Evolutionary conservation across 2,329 filamentous ascomycete genomes (phyloP).

Genomic region (Fusarium oxysporum): DNA sequence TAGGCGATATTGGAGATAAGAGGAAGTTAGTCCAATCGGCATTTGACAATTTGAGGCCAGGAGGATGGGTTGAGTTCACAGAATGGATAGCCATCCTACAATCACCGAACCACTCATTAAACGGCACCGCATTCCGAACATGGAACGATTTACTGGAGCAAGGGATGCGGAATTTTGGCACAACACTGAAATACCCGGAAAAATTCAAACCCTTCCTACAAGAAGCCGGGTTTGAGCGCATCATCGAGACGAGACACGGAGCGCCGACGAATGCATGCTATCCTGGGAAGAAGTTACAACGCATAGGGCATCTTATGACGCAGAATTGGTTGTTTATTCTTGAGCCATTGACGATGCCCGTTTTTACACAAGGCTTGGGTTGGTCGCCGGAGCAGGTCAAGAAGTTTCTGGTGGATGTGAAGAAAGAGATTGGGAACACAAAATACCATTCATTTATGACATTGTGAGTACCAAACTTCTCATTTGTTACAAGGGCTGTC

Average conservation of each 20-base stretch:
- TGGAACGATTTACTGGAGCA: slow-evolving; percentile 41
- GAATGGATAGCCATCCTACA: slow-evolving; percentile 42
- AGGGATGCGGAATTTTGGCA: slow-evolving; percentile 31
- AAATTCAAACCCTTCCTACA: slow-evolving; percentile 28
- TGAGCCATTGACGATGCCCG: slow-evolving; percentile 39
- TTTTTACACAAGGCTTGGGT: slow-evolving; percentile 37
- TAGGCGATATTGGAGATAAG: slow-evolving; percentile 35
- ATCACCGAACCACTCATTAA: slow-evolving; percentile 39
- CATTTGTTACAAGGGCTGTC: accelerated
- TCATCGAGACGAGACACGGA: slow-evolving; percentile 40
- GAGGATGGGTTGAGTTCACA: slow-evolving; percentile 42
- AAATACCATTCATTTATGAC: slow-evolving; percentile 44
- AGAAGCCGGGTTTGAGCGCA: slow-evolving; percentile 32
- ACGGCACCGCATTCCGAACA: slow-evolving; percentile 33
- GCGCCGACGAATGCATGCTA: slow-evolving; percentile 43
- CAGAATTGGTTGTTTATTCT: slow-evolving; percentile 41
- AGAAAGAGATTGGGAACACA: slow-evolving; percentile 36
- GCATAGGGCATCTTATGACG: slow-evolving; percentile 40
- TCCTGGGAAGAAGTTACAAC: slow-evolving; percentile 39
- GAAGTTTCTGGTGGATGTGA: slow-evolving; percentile 32
- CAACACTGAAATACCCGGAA: slow-evolving; percentile 31
- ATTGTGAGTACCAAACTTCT: slow-evolving; percentile 26
- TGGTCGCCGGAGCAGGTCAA: slow-evolving; percentile 36
- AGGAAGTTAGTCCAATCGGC: slow-evolving; percentile 24
- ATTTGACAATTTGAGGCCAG: slow-evolving; percentile 37